Percentiles rank a stretch among this genome's conserved stretches.
These are phyloP conservation scores for Phaseolus coccineus DNA, from an alignment of 331 rosid genomes.

Conservation along the genomic window DNA sequence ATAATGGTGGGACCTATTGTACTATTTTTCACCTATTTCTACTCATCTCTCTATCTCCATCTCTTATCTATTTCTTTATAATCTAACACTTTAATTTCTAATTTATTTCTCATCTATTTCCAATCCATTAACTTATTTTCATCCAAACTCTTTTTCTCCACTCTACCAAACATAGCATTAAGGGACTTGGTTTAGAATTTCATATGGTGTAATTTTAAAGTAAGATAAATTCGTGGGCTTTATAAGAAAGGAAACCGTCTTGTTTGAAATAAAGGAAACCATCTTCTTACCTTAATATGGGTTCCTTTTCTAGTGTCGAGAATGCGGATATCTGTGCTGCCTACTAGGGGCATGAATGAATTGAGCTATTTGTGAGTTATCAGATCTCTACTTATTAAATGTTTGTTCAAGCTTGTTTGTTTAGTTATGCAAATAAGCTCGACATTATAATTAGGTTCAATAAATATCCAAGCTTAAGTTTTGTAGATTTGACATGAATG, in stretches of 20 bases:
- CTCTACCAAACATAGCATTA: neutral
- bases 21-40: too few relatives aligned
- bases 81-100: too few relatives aligned
- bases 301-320: neutral
- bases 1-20: too few relatives aligned
- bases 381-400: too few relatives aligned
- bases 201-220: neutral
- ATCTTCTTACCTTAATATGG: neutral
- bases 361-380: neutral
- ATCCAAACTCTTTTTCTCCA: too few relatives aligned
- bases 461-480: too few relatives aligned
- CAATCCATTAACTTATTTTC: too few relatives aligned
- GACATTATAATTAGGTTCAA: too few relatives aligned
- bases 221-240: neutral
- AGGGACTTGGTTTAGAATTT: neutral
- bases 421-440: neutral
- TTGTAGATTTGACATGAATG: too few relatives aligned
- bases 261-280: neutral
- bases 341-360: neutral
- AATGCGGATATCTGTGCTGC: conserved; percentile 16
- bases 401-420: neutral
- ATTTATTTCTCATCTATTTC: too few relatives aligned
- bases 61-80: too few relatives aligned
- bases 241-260: neutral
- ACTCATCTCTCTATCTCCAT: too few relatives aligned